These are phyloP conservation scores for Tuber microsphaerosporum DNA, from an alignment of 495 filamentous ascomycete species.

Conservation along the genomic window DNA sequence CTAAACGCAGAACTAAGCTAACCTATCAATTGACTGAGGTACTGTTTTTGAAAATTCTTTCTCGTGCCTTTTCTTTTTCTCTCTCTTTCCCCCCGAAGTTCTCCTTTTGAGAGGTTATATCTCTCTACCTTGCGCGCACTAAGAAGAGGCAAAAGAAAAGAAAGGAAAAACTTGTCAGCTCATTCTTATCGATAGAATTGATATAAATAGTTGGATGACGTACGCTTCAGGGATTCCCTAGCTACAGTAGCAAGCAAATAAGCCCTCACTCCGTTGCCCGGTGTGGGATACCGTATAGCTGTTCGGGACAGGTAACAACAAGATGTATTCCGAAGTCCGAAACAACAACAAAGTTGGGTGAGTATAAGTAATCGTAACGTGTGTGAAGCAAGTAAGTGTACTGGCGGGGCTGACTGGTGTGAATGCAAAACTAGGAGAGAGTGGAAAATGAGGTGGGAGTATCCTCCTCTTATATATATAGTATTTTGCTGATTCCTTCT, in stretches of 20 bases:
- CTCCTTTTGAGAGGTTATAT: background rate
- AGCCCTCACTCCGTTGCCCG: background rate
- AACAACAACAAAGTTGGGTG: background rate
- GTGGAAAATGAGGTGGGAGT: background rate
- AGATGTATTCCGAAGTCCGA: background rate
- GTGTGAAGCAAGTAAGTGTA: background rate
- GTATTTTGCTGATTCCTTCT: background rate
- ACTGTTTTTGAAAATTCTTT: background rate
- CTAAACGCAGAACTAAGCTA: background rate
- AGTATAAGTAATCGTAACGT: background rate
- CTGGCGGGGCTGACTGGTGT: background rate
- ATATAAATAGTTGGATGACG: slow-evolving; percentile 1
- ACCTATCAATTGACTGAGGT: background rate
- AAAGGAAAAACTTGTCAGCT: background rate
- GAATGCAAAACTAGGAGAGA: background rate
- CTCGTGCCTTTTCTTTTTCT: background rate
- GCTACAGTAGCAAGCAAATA: background rate
- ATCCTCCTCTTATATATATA: background rate
- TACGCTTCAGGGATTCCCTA: background rate
- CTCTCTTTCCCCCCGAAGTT: background rate
- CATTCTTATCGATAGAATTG: background rate
- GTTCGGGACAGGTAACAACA: background rate
- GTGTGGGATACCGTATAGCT: background rate
- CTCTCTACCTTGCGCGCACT: background rate
- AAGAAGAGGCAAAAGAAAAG: background rate